Evolutionary conservation across 2,329 filamentous ascomycete genomes (phyloP), one percentile per base, ranked within the genome.

Genomic region (Penicillium sp.): DNA sequence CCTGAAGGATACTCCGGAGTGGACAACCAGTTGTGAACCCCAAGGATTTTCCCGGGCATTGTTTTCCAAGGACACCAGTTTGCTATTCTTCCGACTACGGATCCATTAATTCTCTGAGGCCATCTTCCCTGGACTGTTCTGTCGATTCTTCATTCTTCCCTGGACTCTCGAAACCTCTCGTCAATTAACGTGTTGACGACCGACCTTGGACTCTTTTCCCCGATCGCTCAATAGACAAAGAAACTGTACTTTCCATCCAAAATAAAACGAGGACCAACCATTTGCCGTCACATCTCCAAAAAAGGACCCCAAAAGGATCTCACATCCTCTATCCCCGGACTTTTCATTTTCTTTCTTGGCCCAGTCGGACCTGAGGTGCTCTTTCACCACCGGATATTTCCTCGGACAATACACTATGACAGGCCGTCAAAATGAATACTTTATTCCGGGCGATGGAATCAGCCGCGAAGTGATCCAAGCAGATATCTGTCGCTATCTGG

Each of bases 401-500:
- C 58, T 62, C 59, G 61, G 59, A 55, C n/a, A n/a, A 57, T 43
- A 65, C 65, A 71, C 58, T 60, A 75, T 75, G 71, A 70, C 71
- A 62, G 68, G 68, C 65, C 71, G 72, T 66, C 72, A 88, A 70
- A 90, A 90, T 73, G 87, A 91, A 75, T 91, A 91, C 71, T 91
- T 91, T 72, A 85, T 91, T 49, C 86, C 87, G 39, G 84, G 87
- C 66, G 87, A 91, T 72, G 88, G 89, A 68, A 92, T 92, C 73
- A 88, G 89, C 71, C 85, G 88, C 64, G 88, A 92, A 73, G 89
- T 92, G 65, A 91, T 92, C 74, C 90, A 89, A 58, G 86, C 88
- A 69, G 89, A 92, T 71, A 90, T 92, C 61, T 91, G 89, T 78
- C 87, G 88, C 68, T 92, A 91, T 71, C 81, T 92, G 62, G 89